Evolutionary conservation across 306 rosid genomes (phyloP).

Genomic region (Abrus pulchellus): DNA sequence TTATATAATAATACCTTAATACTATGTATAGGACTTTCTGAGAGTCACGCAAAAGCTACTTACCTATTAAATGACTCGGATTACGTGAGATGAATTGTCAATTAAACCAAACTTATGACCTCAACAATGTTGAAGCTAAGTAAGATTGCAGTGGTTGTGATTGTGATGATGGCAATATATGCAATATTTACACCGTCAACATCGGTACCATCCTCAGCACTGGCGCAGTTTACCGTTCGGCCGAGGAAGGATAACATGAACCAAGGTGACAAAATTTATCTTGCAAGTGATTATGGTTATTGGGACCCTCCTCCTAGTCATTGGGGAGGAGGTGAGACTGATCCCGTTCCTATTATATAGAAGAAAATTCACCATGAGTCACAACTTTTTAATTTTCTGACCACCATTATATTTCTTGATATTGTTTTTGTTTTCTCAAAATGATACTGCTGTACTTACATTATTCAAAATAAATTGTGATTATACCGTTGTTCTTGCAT

Average conservation of each 20-base stretch:
- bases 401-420: too few relatives aligned
- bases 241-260: constrained; percentile 24
- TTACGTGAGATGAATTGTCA: neutral
- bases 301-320: constrained; percentile 61
- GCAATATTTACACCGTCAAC: constrained; percentile 10
- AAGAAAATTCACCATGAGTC: constrained; percentile 2
- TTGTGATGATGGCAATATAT: constrained; percentile 16
- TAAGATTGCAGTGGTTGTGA: constrained; percentile 36
- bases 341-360: constrained; percentile 65
- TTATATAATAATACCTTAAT: too few relatives aligned
- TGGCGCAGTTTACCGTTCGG: neutral
- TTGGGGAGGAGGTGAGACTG: constrained; percentile 50
- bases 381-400: neutral
- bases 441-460: neutral
- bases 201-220: constrained; percentile 1
- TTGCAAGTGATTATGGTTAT: constrained; percentile 53
- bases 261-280: constrained; percentile 5
- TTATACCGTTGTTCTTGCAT: neutral
- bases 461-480: neutral
- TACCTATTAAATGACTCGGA: neutral
- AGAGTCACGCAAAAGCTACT: neutral
- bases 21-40: neutral
- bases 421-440: neutral
- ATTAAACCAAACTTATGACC: constrained; percentile 43
- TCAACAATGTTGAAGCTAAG: constrained; percentile 3